Evolutionary conservation across 352 stramenopile species (phyloP).

Genomic region (Plasmopara muralis): DNA sequence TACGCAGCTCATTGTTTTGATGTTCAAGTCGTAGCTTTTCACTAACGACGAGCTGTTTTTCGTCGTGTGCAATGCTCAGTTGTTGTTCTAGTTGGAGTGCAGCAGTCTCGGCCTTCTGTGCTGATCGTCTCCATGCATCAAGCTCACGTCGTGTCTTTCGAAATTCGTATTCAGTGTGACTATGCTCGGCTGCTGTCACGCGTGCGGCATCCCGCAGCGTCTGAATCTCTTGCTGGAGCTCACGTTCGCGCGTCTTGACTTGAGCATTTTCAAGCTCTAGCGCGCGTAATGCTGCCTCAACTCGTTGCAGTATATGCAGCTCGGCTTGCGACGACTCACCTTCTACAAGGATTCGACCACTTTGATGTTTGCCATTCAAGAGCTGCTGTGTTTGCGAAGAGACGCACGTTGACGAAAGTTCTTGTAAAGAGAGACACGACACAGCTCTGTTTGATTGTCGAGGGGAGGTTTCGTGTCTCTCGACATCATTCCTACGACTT

Average conservation of each 20-base stretch:
- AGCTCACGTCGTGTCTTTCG: constrained; percentile 35
- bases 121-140: constrained; percentile 51
- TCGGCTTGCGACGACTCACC: constrained; percentile 22
- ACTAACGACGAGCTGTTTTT: constrained; percentile 50
- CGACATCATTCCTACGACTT: neutral
- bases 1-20: constrained; percentile 65
- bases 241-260: constrained; percentile 38
- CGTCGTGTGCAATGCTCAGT: constrained; percentile 51
- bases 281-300: constrained; percentile 60
- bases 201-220: constrained; percentile 45
- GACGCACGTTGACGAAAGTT: constrained; percentile 2
- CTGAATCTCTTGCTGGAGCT: constrained; percentile 50
- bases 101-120: constrained; percentile 36
- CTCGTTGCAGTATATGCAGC: constrained; percentile 62
- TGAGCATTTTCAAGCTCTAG: constrained; percentile 63
- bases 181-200: constrained; percentile 44
- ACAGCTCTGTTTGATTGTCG: constrained; percentile 6
- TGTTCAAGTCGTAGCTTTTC: constrained; percentile 54
- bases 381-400: constrained; percentile 5
- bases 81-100: constrained; percentile 54
- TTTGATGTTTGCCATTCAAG: constrained; percentile 6
- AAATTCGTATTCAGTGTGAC: constrained; percentile 44
- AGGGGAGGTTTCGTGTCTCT: neutral
- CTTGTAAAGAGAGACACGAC: neutral
- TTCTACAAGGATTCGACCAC: constrained; percentile 9